A percentile compares a stretch with the other conserved stretches of the same genome.
These are phyloP conservation scores for Candida pseudocylindracea DNA, from an alignment of 1,139 yeast species.

Conservation along the genomic window DNA sequence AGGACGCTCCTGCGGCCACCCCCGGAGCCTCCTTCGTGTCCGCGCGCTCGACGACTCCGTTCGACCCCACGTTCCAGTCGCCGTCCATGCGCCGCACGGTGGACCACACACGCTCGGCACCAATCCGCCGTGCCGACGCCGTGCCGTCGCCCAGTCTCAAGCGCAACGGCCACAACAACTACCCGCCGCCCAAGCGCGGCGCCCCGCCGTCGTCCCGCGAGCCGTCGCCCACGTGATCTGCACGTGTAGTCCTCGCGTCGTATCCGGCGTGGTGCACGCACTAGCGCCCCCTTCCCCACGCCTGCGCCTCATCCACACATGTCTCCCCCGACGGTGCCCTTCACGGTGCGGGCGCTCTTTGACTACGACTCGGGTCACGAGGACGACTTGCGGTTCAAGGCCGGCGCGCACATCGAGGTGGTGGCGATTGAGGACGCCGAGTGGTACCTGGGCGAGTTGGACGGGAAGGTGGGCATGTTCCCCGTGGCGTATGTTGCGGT, in stretches of 20 bases:
- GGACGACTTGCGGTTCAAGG: slow-evolving; percentile 58
- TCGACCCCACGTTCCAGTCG: slow-evolving; percentile 26
- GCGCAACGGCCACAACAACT: no score
- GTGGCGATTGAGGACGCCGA: slow-evolving; percentile 69
- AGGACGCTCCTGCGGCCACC: no score
- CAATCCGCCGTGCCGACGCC: slow-evolving; percentile 20
- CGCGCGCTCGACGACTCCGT: slow-evolving; percentile 1
- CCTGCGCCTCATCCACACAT: no score
- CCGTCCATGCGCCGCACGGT: slow-evolving; percentile 28
- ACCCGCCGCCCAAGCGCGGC: no score
- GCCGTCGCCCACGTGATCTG: no score
- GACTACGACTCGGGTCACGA: slow-evolving; percentile 61
- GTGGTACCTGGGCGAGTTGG: slow-evolving; percentile 63
- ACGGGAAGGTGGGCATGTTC: slow-evolving; percentile 51
- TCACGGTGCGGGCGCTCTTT: slow-evolving; percentile 45
- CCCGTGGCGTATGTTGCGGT: slow-evolving; percentile 65
- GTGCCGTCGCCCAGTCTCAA: no score
- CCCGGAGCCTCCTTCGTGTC: no score
- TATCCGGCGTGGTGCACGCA: not conserved
- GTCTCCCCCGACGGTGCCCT: slow-evolving; percentile 17
- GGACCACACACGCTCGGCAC: slow-evolving; percentile 37
- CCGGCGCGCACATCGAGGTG: slow-evolving; percentile 52
- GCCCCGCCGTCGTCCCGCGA: not conserved
- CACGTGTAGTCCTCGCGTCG: no score
- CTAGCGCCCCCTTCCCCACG: no score